Evolutionary conservation across 2,329 filamentous ascomycete genomes (phyloP).

Genomic region (Botrytis porri): DNA sequence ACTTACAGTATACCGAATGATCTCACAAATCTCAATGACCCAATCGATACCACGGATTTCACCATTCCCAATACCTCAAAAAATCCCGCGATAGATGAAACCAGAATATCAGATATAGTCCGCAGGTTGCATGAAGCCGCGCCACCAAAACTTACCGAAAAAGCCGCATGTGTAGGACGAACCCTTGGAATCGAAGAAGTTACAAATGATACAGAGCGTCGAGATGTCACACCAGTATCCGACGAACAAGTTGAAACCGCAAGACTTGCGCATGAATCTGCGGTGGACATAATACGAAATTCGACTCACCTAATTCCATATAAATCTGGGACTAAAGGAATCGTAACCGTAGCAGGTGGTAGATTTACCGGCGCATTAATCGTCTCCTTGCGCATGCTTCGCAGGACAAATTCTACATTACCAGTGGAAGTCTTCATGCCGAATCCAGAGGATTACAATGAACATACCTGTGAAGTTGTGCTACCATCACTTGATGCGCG

Average conservation of each 20-base stretch:
- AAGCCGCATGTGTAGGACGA: neutral
- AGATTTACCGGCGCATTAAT: slow-evolving; percentile 41
- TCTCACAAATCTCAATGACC: too few relatives aligned
- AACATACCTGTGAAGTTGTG: slow-evolving; percentile 39
- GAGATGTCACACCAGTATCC: slow-evolving; percentile 14
- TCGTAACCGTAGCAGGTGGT: slow-evolving; percentile 44
- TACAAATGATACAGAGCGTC: slow-evolving; percentile 7
- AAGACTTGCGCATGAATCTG: neutral
- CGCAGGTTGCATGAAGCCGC: neutral
- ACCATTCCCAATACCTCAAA: too few relatives aligned
- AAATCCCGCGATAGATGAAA: too few relatives aligned
- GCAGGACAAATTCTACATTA: slow-evolving; percentile 40
- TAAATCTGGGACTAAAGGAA: slow-evolving; percentile 32
- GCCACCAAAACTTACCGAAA: slow-evolving; percentile 3
- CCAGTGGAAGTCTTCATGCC: slow-evolving; percentile 45
- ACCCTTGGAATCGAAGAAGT: neutral
- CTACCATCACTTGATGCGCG: slow-evolving; percentile 41
- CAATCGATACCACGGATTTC: neutral
- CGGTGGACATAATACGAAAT: neutral
- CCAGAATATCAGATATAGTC: neutral
- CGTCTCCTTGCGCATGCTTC: slow-evolving; percentile 42
- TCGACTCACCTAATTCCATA: slow-evolving; percentile 7
- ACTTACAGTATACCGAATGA: neutral
- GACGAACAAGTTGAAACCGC: neutral
- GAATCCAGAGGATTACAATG: slow-evolving; percentile 39